phyloP scores from a whole-genome alignment of 768 basidiomycete species.

The Mycena epipterygia region DNA sequence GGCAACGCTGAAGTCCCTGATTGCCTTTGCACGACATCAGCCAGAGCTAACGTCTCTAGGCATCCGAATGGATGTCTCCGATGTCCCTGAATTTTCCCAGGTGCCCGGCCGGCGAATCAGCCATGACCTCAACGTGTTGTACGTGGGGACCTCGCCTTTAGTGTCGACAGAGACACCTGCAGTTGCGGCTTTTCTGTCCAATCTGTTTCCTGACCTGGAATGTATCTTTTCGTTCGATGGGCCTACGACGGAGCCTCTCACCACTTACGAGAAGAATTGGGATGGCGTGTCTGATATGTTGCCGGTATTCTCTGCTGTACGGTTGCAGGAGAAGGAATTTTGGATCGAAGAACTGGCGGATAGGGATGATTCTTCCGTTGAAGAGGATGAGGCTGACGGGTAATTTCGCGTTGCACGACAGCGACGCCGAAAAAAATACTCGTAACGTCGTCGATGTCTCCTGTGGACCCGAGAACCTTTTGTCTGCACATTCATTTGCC shows the following conservation, averaged over 20 bases:
- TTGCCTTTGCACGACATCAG: constrained; percentile 17
- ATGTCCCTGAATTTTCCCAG: constrained; percentile 18
- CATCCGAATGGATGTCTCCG: constrained; percentile 7
- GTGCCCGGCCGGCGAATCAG: not conserved
- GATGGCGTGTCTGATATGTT: not conserved
- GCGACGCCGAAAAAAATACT: too few relatives aligned
- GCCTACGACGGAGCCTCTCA: not conserved
- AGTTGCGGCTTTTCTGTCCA: constrained; percentile 26
- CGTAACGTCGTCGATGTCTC: too few relatives aligned
- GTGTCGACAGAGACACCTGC: not conserved
- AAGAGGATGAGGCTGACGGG: not conserved
- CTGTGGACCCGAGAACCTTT: too few relatives aligned
- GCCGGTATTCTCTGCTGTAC: constrained; percentile 16
- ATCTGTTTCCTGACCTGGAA: constrained; percentile 15
- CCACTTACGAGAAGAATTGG: not conserved
- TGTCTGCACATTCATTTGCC: too few relatives aligned
- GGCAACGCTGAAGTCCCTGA: constrained; percentile 22
- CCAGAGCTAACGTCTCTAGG: not conserved
- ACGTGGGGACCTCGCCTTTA: constrained; percentile 24
- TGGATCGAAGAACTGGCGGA: constrained; percentile 3
- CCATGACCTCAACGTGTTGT: not conserved
- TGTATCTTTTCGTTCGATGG: not conserved
- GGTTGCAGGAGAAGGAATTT: constrained; percentile 17
- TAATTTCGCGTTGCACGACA: not conserved
- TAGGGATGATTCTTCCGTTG: not conserved